Conservation (phyloP, 306 rosid genomes). For the Prunus armeniaca region DNA sequence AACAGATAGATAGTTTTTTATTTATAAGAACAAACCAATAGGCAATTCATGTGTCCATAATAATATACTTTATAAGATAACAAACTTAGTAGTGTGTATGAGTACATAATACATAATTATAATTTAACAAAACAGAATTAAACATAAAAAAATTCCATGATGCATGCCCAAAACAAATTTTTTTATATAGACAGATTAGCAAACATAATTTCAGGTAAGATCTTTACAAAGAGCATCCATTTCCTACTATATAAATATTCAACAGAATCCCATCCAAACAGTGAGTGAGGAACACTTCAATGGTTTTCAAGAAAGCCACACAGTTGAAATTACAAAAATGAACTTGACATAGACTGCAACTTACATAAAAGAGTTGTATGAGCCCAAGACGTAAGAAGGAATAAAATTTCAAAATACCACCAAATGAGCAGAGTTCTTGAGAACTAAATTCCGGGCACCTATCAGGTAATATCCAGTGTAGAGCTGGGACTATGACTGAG, state of each 20-base stretch:
- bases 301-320: not conserved
- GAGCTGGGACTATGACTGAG: constrained; percentile 61
- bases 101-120: not conserved
- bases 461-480: constrained; percentile 80
- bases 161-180: not conserved
- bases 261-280: not conserved
- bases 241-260: not conserved
- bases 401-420: constrained; percentile 51
- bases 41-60: not conserved
- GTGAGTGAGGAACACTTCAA: not conserved
- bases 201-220: not conserved
- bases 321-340: not conserved
- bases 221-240: not conserved
- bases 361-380: constrained; percentile 76
- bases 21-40: no score
- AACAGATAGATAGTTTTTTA: no score
- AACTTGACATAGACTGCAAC: constrained; percentile 27
- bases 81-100: not conserved
- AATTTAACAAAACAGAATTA: not conserved
- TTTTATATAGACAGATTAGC: not conserved
- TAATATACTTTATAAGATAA: not conserved
- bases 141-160: not conserved
- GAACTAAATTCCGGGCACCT: constrained; percentile 45
- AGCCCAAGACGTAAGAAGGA: constrained; percentile 65
- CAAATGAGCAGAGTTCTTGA: constrained; percentile 43